phyloP scores from a whole-genome alignment of 2,329 filamentous ascomycete genomes.

The Fusarium algeriense region DNA sequence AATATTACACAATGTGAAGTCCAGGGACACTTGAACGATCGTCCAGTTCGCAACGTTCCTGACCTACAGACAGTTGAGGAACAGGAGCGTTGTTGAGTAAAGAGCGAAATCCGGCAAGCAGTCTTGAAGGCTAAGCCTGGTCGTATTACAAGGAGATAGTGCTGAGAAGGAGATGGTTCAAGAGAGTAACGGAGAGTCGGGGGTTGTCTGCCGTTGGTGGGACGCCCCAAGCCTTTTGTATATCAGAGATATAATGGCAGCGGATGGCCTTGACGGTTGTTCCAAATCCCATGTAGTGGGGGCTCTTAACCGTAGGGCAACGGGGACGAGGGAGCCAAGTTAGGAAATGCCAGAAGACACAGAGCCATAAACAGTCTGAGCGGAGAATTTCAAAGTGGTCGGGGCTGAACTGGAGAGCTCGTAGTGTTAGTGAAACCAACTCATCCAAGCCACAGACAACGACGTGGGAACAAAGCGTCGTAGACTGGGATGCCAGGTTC shows the following conservation, averaged over 20 bases:
- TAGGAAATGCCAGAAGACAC: constrained; percentile 54
- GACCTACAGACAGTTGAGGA: constrained; percentile 10
- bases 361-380: constrained; percentile 43
- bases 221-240: constrained; percentile 49
- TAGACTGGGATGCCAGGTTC: constrained; percentile 41
- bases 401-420: constrained; percentile 46
- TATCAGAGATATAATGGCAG: constrained; percentile 47
- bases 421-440: constrained; percentile 47
- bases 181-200: constrained; percentile 25
- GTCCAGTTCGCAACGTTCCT: constrained; percentile 6
- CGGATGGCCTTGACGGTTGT: constrained; percentile 44
- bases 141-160: constrained; percentile 19
- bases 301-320: constrained; percentile 47
- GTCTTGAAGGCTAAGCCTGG: constrained; percentile 19
- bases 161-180: constrained; percentile 16
- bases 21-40: constrained; percentile 14
- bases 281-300: constrained; percentile 39
- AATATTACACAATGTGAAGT: constrained; percentile 28
- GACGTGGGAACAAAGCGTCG: constrained; percentile 45
- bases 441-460: constrained; percentile 45
- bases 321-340: constrained; percentile 55
- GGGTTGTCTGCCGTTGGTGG: constrained; percentile 37
- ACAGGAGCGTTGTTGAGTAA: constrained; percentile 21
- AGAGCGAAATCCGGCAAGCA: constrained; percentile 27
- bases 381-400: constrained; percentile 47